Evolutionary conservation across 352 stramenopile genomes (phyloP), one percentile per base, ranked within the genome.

Genomic region (Globisporangium apiculatum): DNA sequence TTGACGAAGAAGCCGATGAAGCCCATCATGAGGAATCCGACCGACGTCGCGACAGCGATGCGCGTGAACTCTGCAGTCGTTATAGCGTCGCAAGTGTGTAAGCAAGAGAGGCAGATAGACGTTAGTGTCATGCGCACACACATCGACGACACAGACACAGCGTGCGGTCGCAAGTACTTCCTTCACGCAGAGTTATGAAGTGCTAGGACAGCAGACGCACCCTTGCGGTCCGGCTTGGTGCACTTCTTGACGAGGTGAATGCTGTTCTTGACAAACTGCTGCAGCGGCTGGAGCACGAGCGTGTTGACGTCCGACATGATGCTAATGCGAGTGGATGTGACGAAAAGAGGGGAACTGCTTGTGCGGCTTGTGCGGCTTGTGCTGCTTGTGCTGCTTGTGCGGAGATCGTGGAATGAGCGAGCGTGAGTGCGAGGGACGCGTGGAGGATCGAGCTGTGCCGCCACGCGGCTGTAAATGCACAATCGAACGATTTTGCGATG

Each of bases 1-100:
- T 99, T 99, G 64, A 99, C 96, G 76, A 99, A 99, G 87, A 99
- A 99, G 60, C 97, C 97, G 73, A 99, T 98, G 75, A 99, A 98
- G 68, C 97, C 96, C 96, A 99, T 99, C 69, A 99, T 97, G 57
- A 99, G 75, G 77, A 99, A 99, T 58, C 97, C 96, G 70, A 99
- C 77, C 47, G 90, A 92, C 58, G 96, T 98, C 50, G 96, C 94
- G 60, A 82, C 87, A 47, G 96, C 94, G 71, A 99, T 98, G 53
- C 83, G 77, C 53, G 91, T 90, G 72, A 99, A 98, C 73, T 99
- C 96, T 96, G 69, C 31, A 60, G 24, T 31, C 24, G 24, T 31
- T 31, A 31, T 31, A 31, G 24, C 24, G 24, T 31, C 24, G 24
- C 24, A 14, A n/a, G 42, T 5, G 35, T 6, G 24, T 18, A 51